Base-by-base conservation (phyloP, 129 eudicot genomes). In the Helianthus tuberosus region DNA sequence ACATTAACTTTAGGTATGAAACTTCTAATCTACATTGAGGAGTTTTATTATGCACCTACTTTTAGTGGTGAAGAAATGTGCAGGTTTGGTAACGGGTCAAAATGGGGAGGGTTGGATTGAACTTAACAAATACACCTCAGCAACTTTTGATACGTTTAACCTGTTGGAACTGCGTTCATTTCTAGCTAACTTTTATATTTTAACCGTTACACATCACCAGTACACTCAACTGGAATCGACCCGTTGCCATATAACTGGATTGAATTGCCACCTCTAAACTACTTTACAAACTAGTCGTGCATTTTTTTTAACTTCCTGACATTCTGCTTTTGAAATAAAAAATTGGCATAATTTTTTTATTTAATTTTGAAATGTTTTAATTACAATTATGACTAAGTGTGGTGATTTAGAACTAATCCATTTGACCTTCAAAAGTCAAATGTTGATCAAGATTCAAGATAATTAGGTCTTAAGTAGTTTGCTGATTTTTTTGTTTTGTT, bases 1-100 rank as follows among this genome's bases (percentile, higher is more conserved):
- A 29, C 69, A 59, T 66, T 68, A 66, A 43, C 74, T 52, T 69
- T 71, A 70, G 86, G 86, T 81, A 81, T 14, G 73, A 6, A 52
- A 14, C 44, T 77, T 63, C 38, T 39, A 43, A 79, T 79, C 46
- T 32, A 61, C 66, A 29, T 61, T 61, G 46, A 12, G 32, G 46
- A 46, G 5, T 32, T 29, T 61, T 61, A 4, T 60, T 1, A 61
- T 13, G 36, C 20, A 13, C 46, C 11, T 35, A 35, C 32, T 27
- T 29, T 60, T 61, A 61, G 66, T 27, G 44, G 66, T 29, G 66
- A 61, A 25, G 64, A 27, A 57, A 61, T 9, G 3, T n/a, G 66
- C 11, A 6, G 7, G 16, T 35, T 14, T 32, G 20, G 1, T 32
- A 61, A 61, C 3, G 3, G 8, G 44, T 5, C 43, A 32, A 61